Percentiles rank a stretch among this genome's conserved stretches.
Evolutionary conservation across 1,139 yeast genomes (phyloP).

Genomic region (Debaryomyces sp.): DNA sequence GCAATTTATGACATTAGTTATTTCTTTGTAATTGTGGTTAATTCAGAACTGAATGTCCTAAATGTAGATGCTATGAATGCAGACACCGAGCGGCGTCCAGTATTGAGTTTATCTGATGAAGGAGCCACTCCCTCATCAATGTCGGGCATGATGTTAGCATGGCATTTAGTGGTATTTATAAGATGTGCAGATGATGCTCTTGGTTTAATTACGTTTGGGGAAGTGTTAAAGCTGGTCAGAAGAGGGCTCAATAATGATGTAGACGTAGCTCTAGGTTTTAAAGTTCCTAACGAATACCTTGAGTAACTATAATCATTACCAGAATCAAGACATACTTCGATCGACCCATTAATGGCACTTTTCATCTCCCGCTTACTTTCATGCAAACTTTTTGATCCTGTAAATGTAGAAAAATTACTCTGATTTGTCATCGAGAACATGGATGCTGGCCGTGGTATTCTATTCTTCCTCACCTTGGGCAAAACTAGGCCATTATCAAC

Average conservation of each 20-base stretch:
- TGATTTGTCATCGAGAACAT: neutral
- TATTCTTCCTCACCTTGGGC: neutral
- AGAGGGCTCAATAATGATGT: neutral
- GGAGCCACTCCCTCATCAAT: neutral
- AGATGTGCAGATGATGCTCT: neutral
- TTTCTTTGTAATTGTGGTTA: neutral
- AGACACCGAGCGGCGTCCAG: neutral
- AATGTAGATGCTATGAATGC: neutral
- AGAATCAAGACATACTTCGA: slow-evolving; percentile 36
- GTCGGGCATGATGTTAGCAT: neutral
- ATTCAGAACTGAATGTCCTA: neutral
- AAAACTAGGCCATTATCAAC: neutral
- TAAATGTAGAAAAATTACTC: neutral
- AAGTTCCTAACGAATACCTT: slow-evolving; percentile 24
- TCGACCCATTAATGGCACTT: slow-evolving; percentile 30
- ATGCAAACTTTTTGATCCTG: slow-evolving; percentile 13
- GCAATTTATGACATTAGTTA: neutral
- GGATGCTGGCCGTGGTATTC: neutral
- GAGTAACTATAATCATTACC: slow-evolving; percentile 34
- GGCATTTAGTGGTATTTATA: neutral
- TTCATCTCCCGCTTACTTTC: slow-evolving; percentile 23
- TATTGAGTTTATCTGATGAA: neutral
- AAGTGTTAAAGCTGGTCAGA: neutral
- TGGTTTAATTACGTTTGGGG: slow-evolving; percentile 13
- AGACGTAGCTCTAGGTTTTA: neutral